Evolutionary conservation across 2,329 filamentous ascomycete genomes (phyloP), one percentile per base, ranked within the genome.

Genomic region (Tolypocladium pustulatum): DNA sequence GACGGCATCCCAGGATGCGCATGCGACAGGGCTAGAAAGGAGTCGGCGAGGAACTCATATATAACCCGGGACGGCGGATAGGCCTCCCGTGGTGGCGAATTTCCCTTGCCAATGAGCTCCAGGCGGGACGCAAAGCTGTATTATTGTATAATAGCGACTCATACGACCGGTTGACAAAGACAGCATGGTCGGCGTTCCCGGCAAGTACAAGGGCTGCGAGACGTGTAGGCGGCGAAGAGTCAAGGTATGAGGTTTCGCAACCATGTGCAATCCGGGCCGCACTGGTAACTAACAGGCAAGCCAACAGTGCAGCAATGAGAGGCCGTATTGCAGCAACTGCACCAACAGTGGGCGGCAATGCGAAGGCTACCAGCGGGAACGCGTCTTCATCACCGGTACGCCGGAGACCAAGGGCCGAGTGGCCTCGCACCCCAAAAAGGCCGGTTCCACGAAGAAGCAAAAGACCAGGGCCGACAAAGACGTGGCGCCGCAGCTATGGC

Each of bases 121-220:
- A 6, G 30, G 30, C 17, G 27, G 13, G 49, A 34, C 30, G 49
- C 30, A 34, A 7, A n/a, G 9, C 30, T 53, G 30, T 3, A 22
- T 34, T 53, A 6, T 15, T 22, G 49, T 22, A n/a, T 52, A n/a
- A 52, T 34, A 34, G 49, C 30, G 20, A 22, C 20, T 13, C 2
- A 15, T 36, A 53, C 49, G 37, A n/a, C 25, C n/a, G 43, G 25
- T 15, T 4, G 32, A 40, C 41, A 15, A n/a, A 40, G 43, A 43
- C 55, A 49, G 51, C 43, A 84, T 85, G 82, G 82, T 85, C 63
- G 83, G 83, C 57, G 82, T 86, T 59, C 78, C 82, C 41, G 83
- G 83, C 56, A 85, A 85, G 69, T 86, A 81, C 68, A 85, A 85
- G 69, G 83, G 82, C 41, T 86, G 83, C 71, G 82, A 84, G 69